Evolutionary conservation across 345 rosid genomes (phyloP).

Genomic region (Euphorbia lathyris): DNA sequence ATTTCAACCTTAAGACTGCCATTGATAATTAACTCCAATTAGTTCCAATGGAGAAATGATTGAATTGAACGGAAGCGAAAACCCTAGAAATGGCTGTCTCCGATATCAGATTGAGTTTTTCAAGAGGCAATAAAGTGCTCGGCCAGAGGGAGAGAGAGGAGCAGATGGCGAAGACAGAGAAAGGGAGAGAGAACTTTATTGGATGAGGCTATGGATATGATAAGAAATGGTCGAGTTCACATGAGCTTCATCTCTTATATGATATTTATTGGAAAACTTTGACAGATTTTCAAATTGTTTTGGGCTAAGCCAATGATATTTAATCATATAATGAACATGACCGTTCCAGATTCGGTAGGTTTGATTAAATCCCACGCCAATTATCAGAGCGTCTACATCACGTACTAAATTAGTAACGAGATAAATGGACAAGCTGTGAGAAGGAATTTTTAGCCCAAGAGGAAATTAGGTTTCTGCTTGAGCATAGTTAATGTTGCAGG

Average conservation of each 20-base stretch:
- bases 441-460: too few relatives aligned
- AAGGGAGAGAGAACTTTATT: slow-evolving; percentile 18
- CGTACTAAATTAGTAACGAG: neutral
- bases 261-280: neutral
- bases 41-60: neutral
- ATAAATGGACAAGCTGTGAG: slow-evolving; percentile 1
- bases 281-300: neutral
- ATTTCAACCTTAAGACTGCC: slow-evolving; percentile 21
- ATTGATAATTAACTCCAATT: slow-evolving; percentile 16
- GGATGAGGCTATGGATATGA: slow-evolving; percentile 12
- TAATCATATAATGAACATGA: neutral
- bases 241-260: slow-evolving; percentile 15
- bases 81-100: slow-evolving; percentile 34
- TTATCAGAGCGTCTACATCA: slow-evolving; percentile 8
- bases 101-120: slow-evolving; percentile 17
- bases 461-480: neutral
- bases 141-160: neutral
- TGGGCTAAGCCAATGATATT: neutral
- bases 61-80: slow-evolving; percentile 22
- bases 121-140: slow-evolving; percentile 15
- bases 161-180: slow-evolving; percentile 3
- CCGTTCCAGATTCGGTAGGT: slow-evolving; percentile 1
- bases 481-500: neutral
- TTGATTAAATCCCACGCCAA: slow-evolving; percentile 15
- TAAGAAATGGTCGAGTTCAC: slow-evolving; percentile 7